Conservation (phyloP, 2,329 filamentous ascomycete genomes). For the Claviceps purpurea region DNA sequence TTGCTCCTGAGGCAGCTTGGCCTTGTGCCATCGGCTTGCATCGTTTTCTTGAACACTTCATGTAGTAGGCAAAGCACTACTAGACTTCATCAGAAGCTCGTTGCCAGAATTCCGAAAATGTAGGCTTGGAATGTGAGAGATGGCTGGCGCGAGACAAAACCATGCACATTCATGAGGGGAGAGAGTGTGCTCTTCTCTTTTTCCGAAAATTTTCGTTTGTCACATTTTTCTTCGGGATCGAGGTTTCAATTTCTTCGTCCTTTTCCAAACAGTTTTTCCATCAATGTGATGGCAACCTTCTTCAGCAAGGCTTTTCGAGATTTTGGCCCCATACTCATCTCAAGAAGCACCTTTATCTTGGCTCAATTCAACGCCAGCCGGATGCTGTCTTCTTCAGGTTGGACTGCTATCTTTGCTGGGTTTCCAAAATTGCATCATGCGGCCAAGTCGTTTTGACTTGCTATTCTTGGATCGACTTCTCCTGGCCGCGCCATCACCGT, state of each 20-base stretch:
- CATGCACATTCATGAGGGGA: slow-evolving; percentile 21
- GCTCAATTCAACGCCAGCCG: neutral
- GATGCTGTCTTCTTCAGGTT: slow-evolving; percentile 9
- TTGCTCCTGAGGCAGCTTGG: neutral
- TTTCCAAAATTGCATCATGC: slow-evolving; percentile 71
- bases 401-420: slow-evolving; percentile 31
- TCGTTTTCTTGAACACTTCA: neutral
- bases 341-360: neutral
- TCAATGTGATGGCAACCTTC: neutral
- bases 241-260: neutral
- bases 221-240: neutral
- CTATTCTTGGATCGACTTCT: slow-evolving; percentile 43
- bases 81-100: neutral
- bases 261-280: neutral
- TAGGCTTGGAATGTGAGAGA: neutral
- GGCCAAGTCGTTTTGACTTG: slow-evolving; percentile 57
- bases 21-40: neutral
- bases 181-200: neutral
- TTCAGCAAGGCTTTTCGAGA: neutral
- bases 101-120: too few species aligned
- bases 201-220: neutral
- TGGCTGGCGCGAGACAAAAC: slow-evolving; percentile 22
- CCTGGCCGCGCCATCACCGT: slow-evolving; percentile 39
- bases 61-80: neutral
- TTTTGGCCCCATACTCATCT: too few species aligned